A percentile compares a stretch with the other conserved stretches of the same genome.
phyloP scores from a whole-genome alignment of 345 rosid genomes.

The Clausena lansium region DNA sequence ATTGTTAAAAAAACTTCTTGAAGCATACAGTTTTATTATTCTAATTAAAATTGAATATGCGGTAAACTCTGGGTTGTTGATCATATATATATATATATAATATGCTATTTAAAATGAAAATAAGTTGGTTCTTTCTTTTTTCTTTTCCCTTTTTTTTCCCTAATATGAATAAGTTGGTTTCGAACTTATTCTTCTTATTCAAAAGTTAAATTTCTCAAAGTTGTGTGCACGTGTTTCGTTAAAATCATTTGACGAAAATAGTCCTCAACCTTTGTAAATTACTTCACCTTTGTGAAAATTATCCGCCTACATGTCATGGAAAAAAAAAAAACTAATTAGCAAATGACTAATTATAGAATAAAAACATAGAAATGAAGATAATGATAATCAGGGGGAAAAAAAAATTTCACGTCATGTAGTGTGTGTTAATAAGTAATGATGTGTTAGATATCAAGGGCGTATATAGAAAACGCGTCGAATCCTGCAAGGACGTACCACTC shows the following conservation, averaged over 20 bases:
- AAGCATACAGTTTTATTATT: no score
- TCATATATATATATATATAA: no score
- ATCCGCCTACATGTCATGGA: not conserved
- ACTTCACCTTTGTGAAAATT: not conserved
- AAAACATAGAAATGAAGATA: not conserved
- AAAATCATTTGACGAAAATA: not conserved
- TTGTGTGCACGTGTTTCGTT: no score
- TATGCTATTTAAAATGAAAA: not conserved
- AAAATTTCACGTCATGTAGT: not conserved
- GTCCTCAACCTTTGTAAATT: not conserved
- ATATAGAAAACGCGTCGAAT: conserved; percentile 21
- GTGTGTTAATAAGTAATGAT: not conserved
- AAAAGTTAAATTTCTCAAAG: no score
- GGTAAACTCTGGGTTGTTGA: no score
- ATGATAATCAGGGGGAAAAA: not conserved
- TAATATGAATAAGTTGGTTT: no score
- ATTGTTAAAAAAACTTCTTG: not conserved
- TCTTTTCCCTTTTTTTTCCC: no score
- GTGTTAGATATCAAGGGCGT: conserved; percentile 7
- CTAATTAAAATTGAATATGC: no score
- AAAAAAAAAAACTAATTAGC: not conserved
- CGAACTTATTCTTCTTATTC: no score
- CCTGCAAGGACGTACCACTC: conserved; percentile 11
- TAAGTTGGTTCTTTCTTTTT: not conserved
- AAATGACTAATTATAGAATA: not conserved